Evolutionary conservation across 305 asterid genomes (phyloP).

Genomic region (Vinca major): DNA sequence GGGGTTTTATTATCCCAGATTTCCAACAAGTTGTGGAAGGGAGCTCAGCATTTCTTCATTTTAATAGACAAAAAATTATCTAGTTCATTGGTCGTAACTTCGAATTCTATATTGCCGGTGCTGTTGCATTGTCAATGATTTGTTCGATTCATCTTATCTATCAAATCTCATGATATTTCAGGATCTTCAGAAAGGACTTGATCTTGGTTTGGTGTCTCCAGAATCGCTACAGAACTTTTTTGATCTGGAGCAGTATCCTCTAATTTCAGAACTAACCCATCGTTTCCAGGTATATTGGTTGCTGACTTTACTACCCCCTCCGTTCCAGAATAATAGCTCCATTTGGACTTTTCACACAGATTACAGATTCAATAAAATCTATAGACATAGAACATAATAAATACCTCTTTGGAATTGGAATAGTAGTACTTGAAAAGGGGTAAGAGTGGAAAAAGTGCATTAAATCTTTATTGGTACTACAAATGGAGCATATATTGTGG

Average conservation of each 20-base stretch:
- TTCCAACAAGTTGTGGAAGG: background rate
- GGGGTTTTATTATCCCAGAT: background rate
- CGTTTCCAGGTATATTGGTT: conserved; percentile 58
- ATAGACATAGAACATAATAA: too few species aligned
- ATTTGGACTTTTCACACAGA: too few species aligned
- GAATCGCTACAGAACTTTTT: conserved; percentile 88
- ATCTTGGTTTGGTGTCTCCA: conserved; percentile 91
- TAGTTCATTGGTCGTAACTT: background rate
- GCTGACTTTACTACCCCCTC: background rate
- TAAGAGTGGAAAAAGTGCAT: too few species aligned
- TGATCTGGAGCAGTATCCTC: conserved; percentile 78
- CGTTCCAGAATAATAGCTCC: too few species aligned
- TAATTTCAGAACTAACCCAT: conserved; percentile 56
- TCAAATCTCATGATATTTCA: conserved; percentile 23
- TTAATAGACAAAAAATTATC: background rate
- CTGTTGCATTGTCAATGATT: background rate
- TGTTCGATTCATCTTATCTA: conserved; percentile 18
- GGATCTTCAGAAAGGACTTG: conserved; percentile 93
- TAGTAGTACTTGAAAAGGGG: too few species aligned
- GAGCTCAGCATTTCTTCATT: background rate
- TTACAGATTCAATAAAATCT: too few species aligned
- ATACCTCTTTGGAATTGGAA: too few species aligned
- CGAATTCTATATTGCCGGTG: background rate
- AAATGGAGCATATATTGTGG: too few species aligned
- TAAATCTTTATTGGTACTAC: too few species aligned